These are phyloP conservation scores for Marasmius oreades DNA, from an alignment of 1,284 basidiomycete genomes.

Conservation along the genomic window DNA sequence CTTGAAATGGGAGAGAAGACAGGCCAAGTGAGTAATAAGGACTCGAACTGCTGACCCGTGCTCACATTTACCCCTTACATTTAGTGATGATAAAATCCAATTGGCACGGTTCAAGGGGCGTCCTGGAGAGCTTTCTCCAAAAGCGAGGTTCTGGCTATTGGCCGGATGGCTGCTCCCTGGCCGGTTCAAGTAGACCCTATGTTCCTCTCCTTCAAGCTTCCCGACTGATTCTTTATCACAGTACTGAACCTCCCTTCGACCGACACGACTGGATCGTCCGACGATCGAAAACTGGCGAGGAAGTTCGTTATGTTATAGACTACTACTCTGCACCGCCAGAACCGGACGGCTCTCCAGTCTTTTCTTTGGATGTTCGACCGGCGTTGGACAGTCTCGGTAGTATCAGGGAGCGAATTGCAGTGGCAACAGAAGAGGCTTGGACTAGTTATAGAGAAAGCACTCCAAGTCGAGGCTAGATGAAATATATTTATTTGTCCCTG, in stretches of 20 bases:
- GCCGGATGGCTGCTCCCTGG: conserved; percentile 87
- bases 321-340: conserved; percentile 91
- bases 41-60: conserved; percentile 3
- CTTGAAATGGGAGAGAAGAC: conserved; percentile 85
- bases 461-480: neutral
- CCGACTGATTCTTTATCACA: conserved; percentile 28
- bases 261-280: conserved; percentile 98
- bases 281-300: conserved; percentile 66
- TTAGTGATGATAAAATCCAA: conserved; percentile 51
- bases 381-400: conserved; percentile 80
- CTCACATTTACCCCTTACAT: conserved; percentile 21
- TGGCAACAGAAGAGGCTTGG: conserved; percentile 74
- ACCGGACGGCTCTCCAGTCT: conserved; percentile 85
- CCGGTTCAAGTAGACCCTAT: conserved; percentile 73
- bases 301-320: conserved; percentile 94
- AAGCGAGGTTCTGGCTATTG: conserved; percentile 83
- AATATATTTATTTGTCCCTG: neutral
- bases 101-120: conserved; percentile 87
- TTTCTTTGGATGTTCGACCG: conserved; percentile 88
- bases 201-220: neutral
- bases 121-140: conserved; percentile 86
- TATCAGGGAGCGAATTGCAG: conserved; percentile 65
- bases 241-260: conserved; percentile 92
- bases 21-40: conserved; percentile 55
- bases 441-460: conserved; percentile 19